Evolutionary conservation across 441 rosid genomes (phyloP).

Genomic region (Sinapis alba): DNA sequence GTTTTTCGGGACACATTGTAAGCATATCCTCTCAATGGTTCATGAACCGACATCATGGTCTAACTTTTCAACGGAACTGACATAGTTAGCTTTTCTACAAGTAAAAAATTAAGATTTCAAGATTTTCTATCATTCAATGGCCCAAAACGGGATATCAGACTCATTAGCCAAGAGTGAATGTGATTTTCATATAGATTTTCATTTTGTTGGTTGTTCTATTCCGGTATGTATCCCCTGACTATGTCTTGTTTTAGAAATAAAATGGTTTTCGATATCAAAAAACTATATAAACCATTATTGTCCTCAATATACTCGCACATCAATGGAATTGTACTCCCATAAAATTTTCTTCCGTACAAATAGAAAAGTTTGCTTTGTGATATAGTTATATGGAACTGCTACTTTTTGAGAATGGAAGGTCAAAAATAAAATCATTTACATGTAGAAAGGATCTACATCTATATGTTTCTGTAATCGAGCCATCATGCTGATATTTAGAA

Average conservation of each 20-base stretch:
- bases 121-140: neutral
- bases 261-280: too few species aligned
- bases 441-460: too few species aligned
- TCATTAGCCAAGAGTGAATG: neutral
- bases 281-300: constrained; percentile 5
- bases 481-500: neutral
- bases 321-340: constrained; percentile 15
- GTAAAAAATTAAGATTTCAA: too few species aligned
- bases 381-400: constrained; percentile 19
- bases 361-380: constrained; percentile 12
- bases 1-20: neutral
- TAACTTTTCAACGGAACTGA: neutral
- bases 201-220: too few species aligned
- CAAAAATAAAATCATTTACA: neutral
- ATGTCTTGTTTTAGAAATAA: too few species aligned
- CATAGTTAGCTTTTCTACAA: neutral
- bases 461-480: neutral
- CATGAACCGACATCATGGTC: neutral
- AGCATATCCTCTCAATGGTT: neutral
- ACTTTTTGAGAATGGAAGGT: neutral
- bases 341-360: neutral
- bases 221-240: neutral
- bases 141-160: too few species aligned
- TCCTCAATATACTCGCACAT: constrained; percentile 1
- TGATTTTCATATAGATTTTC: too few species aligned